Evolutionary conservation across 768 basidiomycete genomes (phyloP), one percentile per base, ranked within the genome.

Genomic region (Lentinula sp.): DNA sequence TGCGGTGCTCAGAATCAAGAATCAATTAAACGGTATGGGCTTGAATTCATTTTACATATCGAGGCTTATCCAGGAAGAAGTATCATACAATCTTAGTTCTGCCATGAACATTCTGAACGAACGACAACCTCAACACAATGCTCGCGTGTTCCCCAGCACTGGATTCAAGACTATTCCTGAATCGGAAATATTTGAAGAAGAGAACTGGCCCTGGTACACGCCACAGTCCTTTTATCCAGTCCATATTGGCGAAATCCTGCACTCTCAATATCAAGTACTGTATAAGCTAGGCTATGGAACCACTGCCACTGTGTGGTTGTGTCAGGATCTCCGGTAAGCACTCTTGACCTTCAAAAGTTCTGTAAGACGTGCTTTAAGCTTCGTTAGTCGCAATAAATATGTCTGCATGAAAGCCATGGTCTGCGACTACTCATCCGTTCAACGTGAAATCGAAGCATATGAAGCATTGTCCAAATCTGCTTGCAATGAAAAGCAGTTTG

Each of bases 241-340:
- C 9, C 68, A 64, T 9, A 69, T 73, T 7, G 74, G 75, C 31
- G 68, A 76, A 21, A 61, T 72, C n/a, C 56, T 75, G 16, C 51
- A 65, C 8, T 64, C 65, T 9, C 67, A 65, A 16, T 75, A 75
- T 61, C 68, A 70, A 56, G 69, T 75, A 16, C 59, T 75, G 23
- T 65, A 66, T 11, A 75, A 75, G 64, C 62, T 75, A 1, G 74
- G 73, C 2, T 73, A 63, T 61, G 74, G 74, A 16, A 57, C 65
- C 9, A 65, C 61, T 18, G 62, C 64, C 16, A 73, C 73, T 18
- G 66, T 62, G 23, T 74, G 73, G 72, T 63, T 73, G n/a, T 64
- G 63, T 59, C 64, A 68, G 13, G 70, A 70, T 60, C 65, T 71
- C 3, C 45, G 37, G 50, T 46, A 46, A n/a, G 45, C 45, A 6